Conservation (phyloP, 331 rosid species). For the Erythrophleum ivorense region DNA sequence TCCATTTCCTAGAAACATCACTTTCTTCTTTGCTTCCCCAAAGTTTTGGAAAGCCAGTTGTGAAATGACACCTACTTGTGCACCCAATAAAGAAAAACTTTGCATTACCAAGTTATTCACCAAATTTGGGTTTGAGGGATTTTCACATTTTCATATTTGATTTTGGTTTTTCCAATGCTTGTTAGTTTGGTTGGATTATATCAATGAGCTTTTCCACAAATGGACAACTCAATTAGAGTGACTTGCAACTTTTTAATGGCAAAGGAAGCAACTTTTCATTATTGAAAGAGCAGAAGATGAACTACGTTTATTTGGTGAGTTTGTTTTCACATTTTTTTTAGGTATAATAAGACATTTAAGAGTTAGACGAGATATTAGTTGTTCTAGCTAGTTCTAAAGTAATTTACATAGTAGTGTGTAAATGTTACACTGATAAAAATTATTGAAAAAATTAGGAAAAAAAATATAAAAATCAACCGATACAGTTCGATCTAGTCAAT, state of each 20-base stretch:
- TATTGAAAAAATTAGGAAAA: neutral
- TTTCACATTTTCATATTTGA: neutral
- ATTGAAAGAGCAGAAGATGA: too few species aligned
- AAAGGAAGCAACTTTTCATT: too few species aligned
- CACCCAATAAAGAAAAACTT: slow-evolving; percentile 36
- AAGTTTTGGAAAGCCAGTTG: slow-evolving; percentile 44
- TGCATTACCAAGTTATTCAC: slow-evolving; percentile 27
- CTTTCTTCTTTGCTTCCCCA: slow-evolving; percentile 45
- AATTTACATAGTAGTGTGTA: too few species aligned
- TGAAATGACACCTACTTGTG: slow-evolving; percentile 41
- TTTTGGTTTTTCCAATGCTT: neutral
- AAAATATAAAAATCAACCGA: neutral
- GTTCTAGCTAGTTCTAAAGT: neutral
- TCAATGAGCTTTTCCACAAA: slow-evolving; percentile 41
- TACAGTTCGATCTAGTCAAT: neutral
- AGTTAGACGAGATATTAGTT: neutral
- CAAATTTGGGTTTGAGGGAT: slow-evolving; percentile 31
- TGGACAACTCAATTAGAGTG: slow-evolving; percentile 35
- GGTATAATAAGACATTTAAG: neutral
- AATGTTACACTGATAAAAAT: neutral
- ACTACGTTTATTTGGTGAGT: too few species aligned
- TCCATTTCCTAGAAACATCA: slow-evolving; percentile 11
- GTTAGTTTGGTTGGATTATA: slow-evolving; percentile 29
- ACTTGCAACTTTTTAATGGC: slow-evolving; percentile 35
- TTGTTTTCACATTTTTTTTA: neutral